Percentiles rank a stretch among this genome's conserved stretches.
Evolutionary conservation across 495 filamentous ascomycete species (phyloP).

Genomic region (Xylaria bambusicola): DNA sequence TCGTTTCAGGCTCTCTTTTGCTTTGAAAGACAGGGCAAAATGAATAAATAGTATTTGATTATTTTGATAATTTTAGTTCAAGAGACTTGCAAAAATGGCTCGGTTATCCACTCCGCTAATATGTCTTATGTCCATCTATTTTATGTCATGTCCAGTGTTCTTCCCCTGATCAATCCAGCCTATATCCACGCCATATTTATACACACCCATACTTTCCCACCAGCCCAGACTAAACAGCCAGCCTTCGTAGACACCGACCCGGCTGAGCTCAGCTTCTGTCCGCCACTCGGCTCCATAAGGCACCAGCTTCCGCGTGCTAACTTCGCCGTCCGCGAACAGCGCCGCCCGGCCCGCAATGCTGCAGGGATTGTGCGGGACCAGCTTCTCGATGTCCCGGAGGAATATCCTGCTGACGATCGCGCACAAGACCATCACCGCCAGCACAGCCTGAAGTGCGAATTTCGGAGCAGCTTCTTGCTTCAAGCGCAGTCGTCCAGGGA

Average conservation of each 20-base stretch:
- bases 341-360: conserved; percentile 5
- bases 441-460: background rate
- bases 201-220: conserved; percentile 16
- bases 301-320: conserved; percentile 12
- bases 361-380: conserved; percentile 12
- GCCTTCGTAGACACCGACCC: conserved; percentile 5
- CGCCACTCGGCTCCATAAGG: conserved; percentile 11
- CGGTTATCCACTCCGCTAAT: too few relatives aligned
- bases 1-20: too few relatives aligned
- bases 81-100: too few relatives aligned
- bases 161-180: conserved; percentile 12
- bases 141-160: too few relatives aligned
- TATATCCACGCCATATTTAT: conserved; percentile 16
- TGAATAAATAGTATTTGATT: too few relatives aligned
- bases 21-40: too few relatives aligned
- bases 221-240: conserved; percentile 16
- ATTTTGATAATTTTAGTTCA: too few relatives aligned
- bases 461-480: conserved; percentile 4
- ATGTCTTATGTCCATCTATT: too few relatives aligned
- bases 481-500: conserved; percentile 1
- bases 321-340: conserved; percentile 12
- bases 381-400: conserved; percentile 5
- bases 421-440: background rate
- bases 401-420: background rate
- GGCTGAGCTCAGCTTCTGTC: background rate